Base-by-base conservation (phyloP, 371 early-diverging fungal genomes). In the Mucor piriformis region DNA sequence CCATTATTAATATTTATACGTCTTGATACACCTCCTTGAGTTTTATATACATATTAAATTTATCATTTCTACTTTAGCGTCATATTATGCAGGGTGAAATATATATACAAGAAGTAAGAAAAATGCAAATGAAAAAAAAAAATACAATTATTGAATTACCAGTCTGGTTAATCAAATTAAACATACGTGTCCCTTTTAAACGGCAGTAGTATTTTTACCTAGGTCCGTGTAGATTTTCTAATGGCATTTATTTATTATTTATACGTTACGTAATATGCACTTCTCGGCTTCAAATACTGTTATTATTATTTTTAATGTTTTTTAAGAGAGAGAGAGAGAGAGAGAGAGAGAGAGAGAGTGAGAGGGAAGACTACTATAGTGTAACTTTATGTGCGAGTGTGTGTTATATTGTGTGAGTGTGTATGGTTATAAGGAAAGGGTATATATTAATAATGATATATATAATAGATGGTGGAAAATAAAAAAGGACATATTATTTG, bases 401-500 rank as follows among this genome's bases (percentile, higher is more conserved):
- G 42, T 18, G 42, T n/a, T n/a, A n/a, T n/a, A n/a, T n/a, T 42
- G 42, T 18, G n/a, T 16, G n/a, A 18, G 16, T 42, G 20, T 42
- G 42, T 16, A 18, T 42, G 42, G 20, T 42, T 18, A 42, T 42
- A 42, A 42, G 24, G 24, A 46, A 24, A 46, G 46, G 46, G 46
- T 46, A 46, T 46, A 46, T 46, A 24, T 24, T 24, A 42, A 20
- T n/a, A 20, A 20, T 42, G 16, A 20, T 42, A 20, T n/a, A 46
- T 46, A 46, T 24, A 24, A 46, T 46, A 24, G 25, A 46, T 24
- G 25, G 46, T 11, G 7, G 37, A n/a, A 46, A 11, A 20, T 42
- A 38, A 50, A 58, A 58, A 58, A 58, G 58, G 58, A 40, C 58
- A 58, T 37, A 58, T 58, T 37, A 50, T 50, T 58, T 58, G 58